Evolutionary conservation across 768 basidiomycete species (phyloP), one percentile per base, ranked within the genome.

Genomic region (Hortiboletus flavorubellus): DNA sequence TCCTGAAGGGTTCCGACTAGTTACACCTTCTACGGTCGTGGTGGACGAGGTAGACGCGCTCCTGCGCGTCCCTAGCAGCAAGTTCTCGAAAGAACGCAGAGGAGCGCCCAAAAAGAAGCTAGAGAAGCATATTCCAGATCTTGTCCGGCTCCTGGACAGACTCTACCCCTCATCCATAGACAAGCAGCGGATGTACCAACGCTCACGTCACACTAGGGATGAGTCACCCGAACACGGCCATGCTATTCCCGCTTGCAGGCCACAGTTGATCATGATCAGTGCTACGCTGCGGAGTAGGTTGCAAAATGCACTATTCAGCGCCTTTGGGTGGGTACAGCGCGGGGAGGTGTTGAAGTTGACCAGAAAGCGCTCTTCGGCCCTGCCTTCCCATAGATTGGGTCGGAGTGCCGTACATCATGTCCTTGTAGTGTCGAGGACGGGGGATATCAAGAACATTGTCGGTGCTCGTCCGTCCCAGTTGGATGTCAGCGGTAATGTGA

Each of bases 21-120:
- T 68, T 7, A 70, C 68, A 46, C 69, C 88, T 49, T 79, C 79
- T 14, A 80, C 78, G 2, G 77, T 91, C 45, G 83, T 84, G 35
- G 82, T 91, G 51, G 89, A 91, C 59, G 89, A 91, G 66, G 85
- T 82, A 45, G 90, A 91, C 63, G 86, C 84, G 67, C 72, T 91
- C 39, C 74, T 92, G 51, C 81, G 80, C 55, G 70, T 78, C 6
- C 79, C 85, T 18, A 41, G 5, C 8, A 46, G 68, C 64, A 55
- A 76, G 73, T 54, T 69, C 69, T 42, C 73, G 59, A 63, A 77
- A 64, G 76, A 69, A 48, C 66, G 62, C 48, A 66, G 68, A 54
- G 78, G 75, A 62, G 73, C 21, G 3, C 41, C 72, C 31, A 67
- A 68, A 56, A 74, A 70, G 56, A 79, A 78, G 59, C 63, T 77